Percentiles rank a stretch among this genome's conserved stretches.
Evolutionary conservation across 345 rosid genomes (phyloP).

Genomic region (Eucalyptus coolabah): DNA sequence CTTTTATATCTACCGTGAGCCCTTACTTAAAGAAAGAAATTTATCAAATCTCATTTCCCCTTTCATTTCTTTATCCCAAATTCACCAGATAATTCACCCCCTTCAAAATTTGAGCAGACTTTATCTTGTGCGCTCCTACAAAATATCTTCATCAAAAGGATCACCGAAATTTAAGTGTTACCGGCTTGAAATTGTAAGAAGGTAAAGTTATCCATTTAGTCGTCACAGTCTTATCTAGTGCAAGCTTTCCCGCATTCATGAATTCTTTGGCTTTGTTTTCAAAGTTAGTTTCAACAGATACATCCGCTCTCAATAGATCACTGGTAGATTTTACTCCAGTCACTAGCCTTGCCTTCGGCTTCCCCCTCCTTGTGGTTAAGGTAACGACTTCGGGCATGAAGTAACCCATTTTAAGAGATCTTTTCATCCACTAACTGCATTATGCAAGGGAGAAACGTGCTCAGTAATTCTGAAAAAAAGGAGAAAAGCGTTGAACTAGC

Average conservation of each 20-base stretch:
- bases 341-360: too few species aligned
- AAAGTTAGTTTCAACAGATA: slow-evolving; percentile 52
- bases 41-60: too few species aligned
- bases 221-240: slow-evolving; percentile 72
- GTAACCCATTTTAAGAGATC: not conserved
- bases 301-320: slow-evolving; percentile 72
- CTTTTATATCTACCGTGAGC: accelerated
- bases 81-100: too few species aligned
- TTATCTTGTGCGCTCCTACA: too few species aligned
- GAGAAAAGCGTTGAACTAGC: not conserved
- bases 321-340: too few species aligned
- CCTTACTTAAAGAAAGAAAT: too few species aligned
- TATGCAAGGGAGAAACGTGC: not conserved
- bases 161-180: too few species aligned
- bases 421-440: not conserved
- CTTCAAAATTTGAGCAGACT: too few species aligned
- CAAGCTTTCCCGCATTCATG: slow-evolving; percentile 64
- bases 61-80: too few species aligned
- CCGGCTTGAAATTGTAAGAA: not conserved
- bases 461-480: not conserved
- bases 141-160: too few species aligned
- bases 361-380: too few species aligned
- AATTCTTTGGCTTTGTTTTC: slow-evolving; percentile 67
- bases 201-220: slow-evolving; percentile 19
- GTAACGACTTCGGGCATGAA: too few species aligned